Conservation (phyloP, 495 filamentous ascomycete species). For the Thermothielavioides terrestris region DNA sequence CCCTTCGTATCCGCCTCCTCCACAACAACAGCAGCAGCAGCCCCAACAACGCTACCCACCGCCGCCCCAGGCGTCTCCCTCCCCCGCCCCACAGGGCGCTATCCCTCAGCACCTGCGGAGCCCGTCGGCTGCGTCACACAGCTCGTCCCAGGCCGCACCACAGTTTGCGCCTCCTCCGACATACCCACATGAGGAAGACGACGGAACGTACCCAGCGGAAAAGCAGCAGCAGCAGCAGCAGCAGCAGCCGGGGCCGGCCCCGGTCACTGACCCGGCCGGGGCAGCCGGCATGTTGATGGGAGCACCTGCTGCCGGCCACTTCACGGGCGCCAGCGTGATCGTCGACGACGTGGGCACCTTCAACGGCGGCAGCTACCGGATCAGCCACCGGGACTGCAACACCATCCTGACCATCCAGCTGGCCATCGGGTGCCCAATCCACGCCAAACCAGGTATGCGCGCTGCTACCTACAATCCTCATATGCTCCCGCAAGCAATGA, state of each 20-base stretch:
- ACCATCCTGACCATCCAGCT: conserved; percentile 82
- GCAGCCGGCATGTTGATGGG: conserved; percentile 24
- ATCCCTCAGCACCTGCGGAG: conserved; percentile 25
- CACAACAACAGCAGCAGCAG: conserved; percentile 23
- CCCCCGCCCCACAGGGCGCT: conserved; percentile 14
- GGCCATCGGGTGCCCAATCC: conserved; percentile 78
- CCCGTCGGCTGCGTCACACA: conserved; percentile 13
- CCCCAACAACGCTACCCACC: conserved; percentile 26
- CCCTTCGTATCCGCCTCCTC: conserved; percentile 27
- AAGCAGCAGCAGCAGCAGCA: conserved; percentile 22
- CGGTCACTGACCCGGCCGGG: conserved; percentile 20
- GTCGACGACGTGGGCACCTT: conserved; percentile 85
- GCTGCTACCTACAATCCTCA: background rate
- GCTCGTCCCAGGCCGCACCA: conserved; percentile 25
- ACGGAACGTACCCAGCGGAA: conserved; percentile 28
- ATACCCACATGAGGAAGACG: conserved; percentile 26
- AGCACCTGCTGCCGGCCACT: conserved; percentile 36
- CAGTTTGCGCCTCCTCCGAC: conserved; percentile 26
- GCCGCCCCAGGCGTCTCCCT: conserved; percentile 5
- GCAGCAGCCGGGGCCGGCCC: conserved; percentile 17
- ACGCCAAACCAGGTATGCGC: conserved; percentile 63
- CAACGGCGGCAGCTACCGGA: conserved; percentile 88
- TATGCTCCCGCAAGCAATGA: background rate
- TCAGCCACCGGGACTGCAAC: conserved; percentile 88
- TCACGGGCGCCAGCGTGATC: conserved; percentile 47